Evolutionary conservation across 1,284 basidiomycete species (phyloP), one percentile per base, ranked within the genome.

Genomic region (Boletus sp.): DNA sequence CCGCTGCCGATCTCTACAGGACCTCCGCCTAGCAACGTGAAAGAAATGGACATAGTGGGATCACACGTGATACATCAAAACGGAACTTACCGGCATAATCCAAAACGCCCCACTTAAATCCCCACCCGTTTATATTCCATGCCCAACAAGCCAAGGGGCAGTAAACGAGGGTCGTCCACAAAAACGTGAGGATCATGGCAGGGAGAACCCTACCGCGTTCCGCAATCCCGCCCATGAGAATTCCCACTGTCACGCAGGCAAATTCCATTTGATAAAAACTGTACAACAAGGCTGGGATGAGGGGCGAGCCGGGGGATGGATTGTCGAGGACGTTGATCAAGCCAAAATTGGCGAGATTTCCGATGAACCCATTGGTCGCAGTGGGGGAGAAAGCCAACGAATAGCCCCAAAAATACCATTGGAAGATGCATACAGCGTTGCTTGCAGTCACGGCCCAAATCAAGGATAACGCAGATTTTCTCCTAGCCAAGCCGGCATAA

Each of bases 1-100:
- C 94, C 94, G 48, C 89, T 93, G 41, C 88, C 88, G 56, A 96
- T 92, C 69, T 97, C 92, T 59, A 96, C 91, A 26, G 94, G 94
- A 8, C 91, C 91, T 36, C 93, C 93, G 41, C 93, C 91, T 76
- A 27, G 37, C 25, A 19, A 53, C 39, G 27, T 8, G 30, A n/a
- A 26, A 29, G 9, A 37, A 22, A 26, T 52, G 9, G 17, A 25
- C 25, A 22, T 33, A 6, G 36, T 27, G 29, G 36, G 13, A 39
- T 16, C 16, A 4, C 59, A 57, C 54, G 13, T 4, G 7, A 25
- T n/a, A n/a, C n/a, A n/a, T n/a, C n/a, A n/a, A 34, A 22, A 16
- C 3, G 5, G 16, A 13, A 53, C 65, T 50, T 46, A 77, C 84
- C 84, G 44, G 86, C 84, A 60, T 84, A 93, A 69, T 96, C 93